These are phyloP conservation scores for Botryosphaeria dothidea DNA, from an alignment of 2,329 filamentous ascomycete species.

Conservation along the genomic window DNA sequence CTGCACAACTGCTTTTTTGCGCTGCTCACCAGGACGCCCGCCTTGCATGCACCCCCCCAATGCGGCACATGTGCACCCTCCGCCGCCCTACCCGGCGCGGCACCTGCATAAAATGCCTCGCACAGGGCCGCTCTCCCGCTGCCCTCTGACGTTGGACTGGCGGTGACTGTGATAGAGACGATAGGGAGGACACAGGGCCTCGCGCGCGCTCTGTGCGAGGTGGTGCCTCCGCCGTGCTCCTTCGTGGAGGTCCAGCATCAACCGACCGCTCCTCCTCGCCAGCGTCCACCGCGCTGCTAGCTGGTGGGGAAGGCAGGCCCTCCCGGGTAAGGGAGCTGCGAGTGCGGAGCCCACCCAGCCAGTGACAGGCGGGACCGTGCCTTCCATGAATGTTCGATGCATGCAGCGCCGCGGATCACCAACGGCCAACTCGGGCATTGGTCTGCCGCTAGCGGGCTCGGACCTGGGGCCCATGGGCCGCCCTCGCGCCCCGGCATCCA, in stretches of 20 bases:
- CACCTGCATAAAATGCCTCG: slow-evolving; percentile 2
- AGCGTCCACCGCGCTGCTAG: neutral
- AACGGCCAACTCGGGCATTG: slow-evolving; percentile 4
- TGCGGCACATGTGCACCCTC: neutral
- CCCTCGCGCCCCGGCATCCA: neutral
- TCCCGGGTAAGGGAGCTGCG: slow-evolving; percentile 10
- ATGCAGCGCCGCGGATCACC: slow-evolving; percentile 2
- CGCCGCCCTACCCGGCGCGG: slow-evolving; percentile 6
- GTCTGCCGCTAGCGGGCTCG: neutral
- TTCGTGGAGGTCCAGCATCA: neutral
- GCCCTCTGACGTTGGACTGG: slow-evolving; percentile 15
- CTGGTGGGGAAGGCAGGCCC: neutral
- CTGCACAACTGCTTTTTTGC: neutral
- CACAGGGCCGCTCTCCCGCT: neutral
- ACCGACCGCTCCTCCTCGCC: slow-evolving; percentile 3
- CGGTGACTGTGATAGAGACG: slow-evolving; percentile 2
- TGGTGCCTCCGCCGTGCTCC: neutral
- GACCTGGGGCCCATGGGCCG: neutral
- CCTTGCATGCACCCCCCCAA: neutral
- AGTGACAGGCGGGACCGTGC: neutral
- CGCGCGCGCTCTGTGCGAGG: slow-evolving; percentile 14
- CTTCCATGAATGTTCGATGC: slow-evolving; percentile 20
- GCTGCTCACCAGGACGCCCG: neutral
- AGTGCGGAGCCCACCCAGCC: neutral
- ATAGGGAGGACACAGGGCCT: slow-evolving; percentile 8